Percentiles rank a stretch among this genome's conserved stretches.
Conservation (phyloP, 179 eudicot species). For the Nepenthes alata region DNA sequence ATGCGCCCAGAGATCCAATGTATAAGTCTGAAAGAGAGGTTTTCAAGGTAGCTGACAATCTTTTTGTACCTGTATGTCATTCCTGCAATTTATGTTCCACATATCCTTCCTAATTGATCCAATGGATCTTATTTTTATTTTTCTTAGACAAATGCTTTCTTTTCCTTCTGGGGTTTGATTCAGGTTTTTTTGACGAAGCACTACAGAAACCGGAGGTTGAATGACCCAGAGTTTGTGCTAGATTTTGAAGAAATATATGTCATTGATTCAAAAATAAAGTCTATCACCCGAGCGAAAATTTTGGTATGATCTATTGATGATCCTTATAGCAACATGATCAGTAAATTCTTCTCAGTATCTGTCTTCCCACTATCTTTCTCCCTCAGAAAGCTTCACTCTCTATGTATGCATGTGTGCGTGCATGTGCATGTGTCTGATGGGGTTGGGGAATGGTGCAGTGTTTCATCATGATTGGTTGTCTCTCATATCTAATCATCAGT, state of each 20-base stretch:
- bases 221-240: conserved; percentile 73
- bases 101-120: background rate
- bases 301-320: conserved; percentile 31
- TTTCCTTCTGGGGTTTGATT: background rate
- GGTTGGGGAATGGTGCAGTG: no score
- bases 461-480: no score
- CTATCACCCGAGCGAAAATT: conserved; percentile 79
- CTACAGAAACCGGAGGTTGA: conserved; percentile 68
- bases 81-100: no score
- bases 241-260: conserved; percentile 98
- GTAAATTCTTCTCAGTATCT: no score
- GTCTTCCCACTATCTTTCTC: no score
- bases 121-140: background rate
- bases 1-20: conserved; percentile 92
- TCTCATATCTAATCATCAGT: no score
- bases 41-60: conserved; percentile 37
- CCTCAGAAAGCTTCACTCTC: no score
- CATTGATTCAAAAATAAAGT: conserved; percentile 78
- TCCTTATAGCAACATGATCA: no score
- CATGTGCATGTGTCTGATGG: no score
- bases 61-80: background rate
- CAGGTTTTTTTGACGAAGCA: conserved; percentile 95
- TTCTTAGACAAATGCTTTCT: background rate
- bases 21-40: conserved; percentile 82
- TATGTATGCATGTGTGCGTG: no score